phyloP scores from a whole-genome alignment of 345 rosid genomes.

The Dipteronia sinensis region DNA sequence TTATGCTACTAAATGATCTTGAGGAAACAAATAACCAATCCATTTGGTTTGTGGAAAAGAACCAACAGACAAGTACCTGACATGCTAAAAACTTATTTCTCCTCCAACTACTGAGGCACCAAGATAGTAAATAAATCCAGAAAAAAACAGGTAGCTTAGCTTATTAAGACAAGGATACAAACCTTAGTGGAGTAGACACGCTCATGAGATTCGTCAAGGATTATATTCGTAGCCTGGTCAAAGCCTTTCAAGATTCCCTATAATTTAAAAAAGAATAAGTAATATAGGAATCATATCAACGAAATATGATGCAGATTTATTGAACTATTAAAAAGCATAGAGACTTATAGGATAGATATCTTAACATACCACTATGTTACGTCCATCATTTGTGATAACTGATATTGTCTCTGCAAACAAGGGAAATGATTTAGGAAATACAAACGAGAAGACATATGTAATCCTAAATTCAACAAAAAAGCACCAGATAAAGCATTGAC shows the following conservation, averaged over 20 bases:
- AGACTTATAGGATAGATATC: background rate
- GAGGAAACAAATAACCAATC: background rate
- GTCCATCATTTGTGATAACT: conserved; percentile 85
- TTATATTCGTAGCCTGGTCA: conserved; percentile 90
- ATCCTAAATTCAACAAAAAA: background rate
- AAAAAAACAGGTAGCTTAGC: background rate
- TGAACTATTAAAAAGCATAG: conserved; percentile 4
- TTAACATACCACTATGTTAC: conserved; percentile 78
- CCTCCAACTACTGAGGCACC: background rate
- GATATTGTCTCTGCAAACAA: conserved; percentile 64
- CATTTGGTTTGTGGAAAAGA: background rate
- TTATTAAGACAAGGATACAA: background rate
- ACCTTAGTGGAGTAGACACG: conserved; percentile 93
- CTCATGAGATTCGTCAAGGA: conserved; percentile 90
- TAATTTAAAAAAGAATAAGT: background rate
- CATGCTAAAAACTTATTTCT: background rate
- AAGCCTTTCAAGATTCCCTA: conserved; percentile 84
- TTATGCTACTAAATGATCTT: background rate
- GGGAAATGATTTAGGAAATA: background rate
- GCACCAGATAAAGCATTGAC: background rate
- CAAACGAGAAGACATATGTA: background rate
- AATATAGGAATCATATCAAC: background rate
- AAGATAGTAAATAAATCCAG: background rate
- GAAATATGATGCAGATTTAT: background rate
- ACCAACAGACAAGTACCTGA: background rate